Conservation (phyloP, 2,329 filamentous ascomycete genomes). For the Aspergillus neoniger region DNA sequence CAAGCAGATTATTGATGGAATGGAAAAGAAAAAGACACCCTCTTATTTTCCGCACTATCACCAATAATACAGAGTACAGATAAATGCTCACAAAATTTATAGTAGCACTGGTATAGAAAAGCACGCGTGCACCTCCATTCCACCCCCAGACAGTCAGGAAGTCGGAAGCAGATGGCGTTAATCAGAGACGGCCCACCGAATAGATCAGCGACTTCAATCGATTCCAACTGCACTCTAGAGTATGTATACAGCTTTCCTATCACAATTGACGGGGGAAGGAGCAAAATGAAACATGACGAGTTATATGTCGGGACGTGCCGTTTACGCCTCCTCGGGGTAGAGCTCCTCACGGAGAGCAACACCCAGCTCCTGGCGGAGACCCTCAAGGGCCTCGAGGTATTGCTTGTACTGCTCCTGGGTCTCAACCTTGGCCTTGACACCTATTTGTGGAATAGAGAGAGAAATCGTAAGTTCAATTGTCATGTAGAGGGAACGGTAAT, state of each 20-base stretch:
- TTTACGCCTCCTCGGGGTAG: conserved; percentile 65
- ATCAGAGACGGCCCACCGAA: conserved; percentile 25
- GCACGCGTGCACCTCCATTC: conserved; percentile 26
- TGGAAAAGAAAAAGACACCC: conserved; percentile 15
- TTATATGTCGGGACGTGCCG: conserved; percentile 17
- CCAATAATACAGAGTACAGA: conserved; percentile 26
- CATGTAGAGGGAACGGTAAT: background rate
- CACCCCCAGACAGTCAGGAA: conserved; percentile 13
- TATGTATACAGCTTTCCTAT: conserved; percentile 44
- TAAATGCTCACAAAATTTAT: conserved; percentile 25
- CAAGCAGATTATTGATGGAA: background rate
- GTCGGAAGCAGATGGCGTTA: conserved; percentile 8
- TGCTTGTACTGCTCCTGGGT: conserved; percentile 98
- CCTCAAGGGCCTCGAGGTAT: conserved; percentile 87
- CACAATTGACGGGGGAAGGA: conserved; percentile 31
- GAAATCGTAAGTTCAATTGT: conserved; percentile 7
- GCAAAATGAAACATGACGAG: conserved; percentile 23
- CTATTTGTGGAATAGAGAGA: conserved; percentile 51
- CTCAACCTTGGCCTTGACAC: conserved; percentile 99
- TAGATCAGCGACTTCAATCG: conserved; percentile 23
- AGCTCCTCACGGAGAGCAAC: conserved; percentile 89
- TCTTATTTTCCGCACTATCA: conserved; percentile 21
- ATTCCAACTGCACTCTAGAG: conserved; percentile 37
- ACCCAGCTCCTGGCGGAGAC: conserved; percentile 89
- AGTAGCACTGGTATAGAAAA: conserved; percentile 30